phyloP scores from a whole-genome alignment of 495 filamentous ascomycete genomes.

The Podospora australis region DNA sequence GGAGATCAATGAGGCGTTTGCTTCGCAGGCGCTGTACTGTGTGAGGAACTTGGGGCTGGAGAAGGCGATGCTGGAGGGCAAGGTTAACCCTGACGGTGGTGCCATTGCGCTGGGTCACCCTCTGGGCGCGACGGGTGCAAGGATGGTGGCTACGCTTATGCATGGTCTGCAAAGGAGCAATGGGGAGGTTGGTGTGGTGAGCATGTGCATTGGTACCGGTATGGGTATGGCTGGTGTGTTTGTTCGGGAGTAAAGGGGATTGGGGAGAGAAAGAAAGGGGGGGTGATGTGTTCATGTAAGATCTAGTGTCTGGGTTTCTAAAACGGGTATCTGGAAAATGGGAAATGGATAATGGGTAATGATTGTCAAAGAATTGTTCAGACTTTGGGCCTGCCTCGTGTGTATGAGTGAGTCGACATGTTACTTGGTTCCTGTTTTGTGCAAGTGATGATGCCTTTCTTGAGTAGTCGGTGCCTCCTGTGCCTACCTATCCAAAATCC shows the following conservation, averaged over 20 bases:
- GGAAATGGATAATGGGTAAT: background rate
- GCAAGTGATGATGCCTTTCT: too few species aligned
- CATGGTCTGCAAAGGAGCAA: constrained; percentile 53
- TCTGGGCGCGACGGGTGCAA: constrained; percentile 82
- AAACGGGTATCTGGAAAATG: background rate
- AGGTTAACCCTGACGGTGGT: constrained; percentile 86
- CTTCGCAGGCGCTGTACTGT: constrained; percentile 80
- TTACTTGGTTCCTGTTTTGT: too few species aligned
- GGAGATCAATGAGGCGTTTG: constrained; percentile 97
- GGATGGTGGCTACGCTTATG: constrained; percentile 72
- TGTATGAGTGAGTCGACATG: too few species aligned
- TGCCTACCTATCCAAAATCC: too few species aligned
- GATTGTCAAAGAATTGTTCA: too few species aligned
- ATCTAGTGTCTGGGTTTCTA: background rate
- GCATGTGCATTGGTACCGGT: constrained; percentile 80
- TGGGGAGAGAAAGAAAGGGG: background rate
- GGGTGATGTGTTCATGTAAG: background rate
- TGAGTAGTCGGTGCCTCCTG: too few species aligned
- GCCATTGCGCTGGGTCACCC: constrained; percentile 92
- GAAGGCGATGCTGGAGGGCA: constrained; percentile 48
- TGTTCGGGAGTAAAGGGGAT: constrained; percentile 62
- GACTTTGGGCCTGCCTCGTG: too few species aligned
- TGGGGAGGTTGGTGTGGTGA: constrained; percentile 64
- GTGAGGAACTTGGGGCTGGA: constrained; percentile 65
- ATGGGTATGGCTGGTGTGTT: constrained; percentile 72